A percentile compares a stretch with the other conserved stretches of the same genome.
Conservation (phyloP, 768 basidiomycete genomes). For the Hemileccinum impolitum region DNA sequence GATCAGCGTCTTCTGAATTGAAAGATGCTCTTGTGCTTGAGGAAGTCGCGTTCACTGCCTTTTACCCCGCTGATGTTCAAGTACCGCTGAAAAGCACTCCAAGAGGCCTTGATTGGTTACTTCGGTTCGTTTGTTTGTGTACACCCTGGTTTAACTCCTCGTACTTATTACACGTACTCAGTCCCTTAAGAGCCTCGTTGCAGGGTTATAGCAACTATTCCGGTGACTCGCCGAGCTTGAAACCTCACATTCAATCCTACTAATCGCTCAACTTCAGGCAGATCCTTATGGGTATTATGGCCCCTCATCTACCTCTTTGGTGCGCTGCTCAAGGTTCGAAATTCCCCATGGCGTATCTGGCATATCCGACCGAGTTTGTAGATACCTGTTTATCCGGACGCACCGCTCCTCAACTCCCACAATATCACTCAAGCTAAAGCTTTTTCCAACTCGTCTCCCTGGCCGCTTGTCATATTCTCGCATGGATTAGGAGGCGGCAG, state of each 20-base stretch:
- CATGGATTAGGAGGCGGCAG: conserved; percentile 78
- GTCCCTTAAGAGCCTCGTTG: conserved; percentile 44
- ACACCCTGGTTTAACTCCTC: neutral
- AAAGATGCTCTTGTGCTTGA: conserved; percentile 51
- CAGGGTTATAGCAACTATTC: conserved; percentile 48
- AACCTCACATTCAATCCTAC: neutral
- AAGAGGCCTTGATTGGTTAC: conserved; percentile 54
- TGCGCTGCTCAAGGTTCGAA: conserved; percentile 42
- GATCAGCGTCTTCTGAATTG: conserved; percentile 17
- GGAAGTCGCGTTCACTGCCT: conserved; percentile 62
- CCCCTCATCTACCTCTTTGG: conserved; percentile 54
- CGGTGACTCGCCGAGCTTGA: conserved; percentile 31
- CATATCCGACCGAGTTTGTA: conserved; percentile 19
- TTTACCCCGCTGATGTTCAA: conserved; percentile 62
- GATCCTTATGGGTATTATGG: conserved; percentile 32
- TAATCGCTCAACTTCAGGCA: conserved; percentile 11
- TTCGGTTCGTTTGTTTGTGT: conserved; percentile 47
- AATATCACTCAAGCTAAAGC: neutral
- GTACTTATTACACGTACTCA: conserved; percentile 4
- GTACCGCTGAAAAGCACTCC: conserved; percentile 20
- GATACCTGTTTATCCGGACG: conserved; percentile 58
- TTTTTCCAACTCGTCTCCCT: conserved; percentile 34
- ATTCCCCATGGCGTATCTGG: neutral
- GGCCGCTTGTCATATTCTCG: conserved; percentile 82
- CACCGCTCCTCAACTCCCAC: conserved; percentile 44